These are phyloP conservation scores for Diaporthe sp. DNA, from an alignment of 2,329 filamentous ascomycete genomes.

Conservation along the genomic window DNA sequence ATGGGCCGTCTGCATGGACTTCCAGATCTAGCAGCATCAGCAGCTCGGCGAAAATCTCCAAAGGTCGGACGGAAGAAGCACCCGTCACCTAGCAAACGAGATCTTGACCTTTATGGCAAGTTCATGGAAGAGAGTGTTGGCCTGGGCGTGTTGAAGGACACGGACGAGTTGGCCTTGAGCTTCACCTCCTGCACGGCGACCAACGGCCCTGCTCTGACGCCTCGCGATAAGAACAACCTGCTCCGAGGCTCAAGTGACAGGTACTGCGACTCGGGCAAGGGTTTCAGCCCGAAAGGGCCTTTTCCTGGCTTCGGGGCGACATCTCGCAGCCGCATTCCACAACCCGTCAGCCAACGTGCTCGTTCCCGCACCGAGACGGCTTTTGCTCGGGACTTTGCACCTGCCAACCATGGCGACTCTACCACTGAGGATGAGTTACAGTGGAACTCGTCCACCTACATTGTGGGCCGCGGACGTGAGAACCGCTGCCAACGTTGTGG, in stretches of 20 bases:
- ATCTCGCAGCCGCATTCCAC: constrained; percentile 38
- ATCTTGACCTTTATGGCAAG: constrained; percentile 47
- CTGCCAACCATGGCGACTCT: constrained; percentile 27
- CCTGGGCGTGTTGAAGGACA: constrained; percentile 27
- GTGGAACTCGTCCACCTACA: constrained; percentile 38
- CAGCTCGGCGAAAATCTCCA: neutral
- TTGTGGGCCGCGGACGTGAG: constrained; percentile 15
- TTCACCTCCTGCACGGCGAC: constrained; percentile 22
- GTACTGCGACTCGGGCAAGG: constrained; percentile 11
- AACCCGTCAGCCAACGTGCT: constrained; percentile 35
- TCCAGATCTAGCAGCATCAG: constrained; percentile 1
- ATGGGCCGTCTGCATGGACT: constrained; percentile 31
- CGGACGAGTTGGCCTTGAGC: constrained; percentile 45
- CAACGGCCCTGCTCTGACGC: constrained; percentile 32
- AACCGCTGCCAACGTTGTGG: constrained; percentile 19
- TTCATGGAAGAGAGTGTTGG: constrained; percentile 33
- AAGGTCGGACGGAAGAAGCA: constrained; percentile 50
- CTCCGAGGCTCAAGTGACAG: constrained; percentile 32
- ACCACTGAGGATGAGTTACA: constrained; percentile 46
- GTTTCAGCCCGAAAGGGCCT: constrained; percentile 15
- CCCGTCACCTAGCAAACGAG: constrained; percentile 55
- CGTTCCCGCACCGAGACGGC: constrained; percentile 30
- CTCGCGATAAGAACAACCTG: constrained; percentile 44
- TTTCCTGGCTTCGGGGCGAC: constrained; percentile 3
- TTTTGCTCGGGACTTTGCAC: constrained; percentile 30